A percentile compares a stretch with the other conserved stretches of the same genome.
These are phyloP conservation scores for Mycena metata DNA, from an alignment of 768 basidiomycete species.

Conservation along the genomic window DNA sequence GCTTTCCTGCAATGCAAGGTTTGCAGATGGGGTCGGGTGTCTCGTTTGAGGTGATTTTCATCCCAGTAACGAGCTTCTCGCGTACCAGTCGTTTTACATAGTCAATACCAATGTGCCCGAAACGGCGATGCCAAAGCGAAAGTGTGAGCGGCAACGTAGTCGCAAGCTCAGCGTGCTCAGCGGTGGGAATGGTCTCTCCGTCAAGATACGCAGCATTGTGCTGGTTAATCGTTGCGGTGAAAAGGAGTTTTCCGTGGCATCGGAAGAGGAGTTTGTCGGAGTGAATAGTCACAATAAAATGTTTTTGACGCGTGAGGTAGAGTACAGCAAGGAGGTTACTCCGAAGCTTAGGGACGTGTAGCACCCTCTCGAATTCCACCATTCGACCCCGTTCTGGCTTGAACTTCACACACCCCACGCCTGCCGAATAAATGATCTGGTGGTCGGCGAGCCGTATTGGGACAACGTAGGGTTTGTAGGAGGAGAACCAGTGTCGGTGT, in stretches of 20 bases:
- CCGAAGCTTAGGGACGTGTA: constrained; percentile 41
- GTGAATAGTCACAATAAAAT: constrained; percentile 20
- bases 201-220: constrained; percentile 39
- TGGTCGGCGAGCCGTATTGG: too few species aligned
- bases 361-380: constrained; percentile 39
- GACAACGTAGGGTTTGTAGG: constrained; percentile 36
- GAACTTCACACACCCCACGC: constrained; percentile 45
- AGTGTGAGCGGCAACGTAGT: too few species aligned
- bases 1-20: constrained; percentile 39
- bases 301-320: constrained; percentile 31
- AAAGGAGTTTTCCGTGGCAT: background rate
- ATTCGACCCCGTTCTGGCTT: constrained; percentile 26
- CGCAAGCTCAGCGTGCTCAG: too few species aligned
- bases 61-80: constrained; percentile 33
- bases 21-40: constrained; percentile 42
- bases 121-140: constrained; percentile 43
- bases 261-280: constrained; percentile 14
- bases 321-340: too few species aligned
- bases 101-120: constrained; percentile 38
- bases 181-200: constrained; percentile 30
- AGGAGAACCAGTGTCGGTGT: constrained; percentile 45
- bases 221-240: constrained; percentile 27
- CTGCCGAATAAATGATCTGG: too few species aligned
- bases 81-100: constrained; percentile 25
- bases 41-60: constrained; percentile 30